Base-by-base conservation (phyloP, 2,329 filamentous ascomycete genomes). In the Zarea fungicola region DNA sequence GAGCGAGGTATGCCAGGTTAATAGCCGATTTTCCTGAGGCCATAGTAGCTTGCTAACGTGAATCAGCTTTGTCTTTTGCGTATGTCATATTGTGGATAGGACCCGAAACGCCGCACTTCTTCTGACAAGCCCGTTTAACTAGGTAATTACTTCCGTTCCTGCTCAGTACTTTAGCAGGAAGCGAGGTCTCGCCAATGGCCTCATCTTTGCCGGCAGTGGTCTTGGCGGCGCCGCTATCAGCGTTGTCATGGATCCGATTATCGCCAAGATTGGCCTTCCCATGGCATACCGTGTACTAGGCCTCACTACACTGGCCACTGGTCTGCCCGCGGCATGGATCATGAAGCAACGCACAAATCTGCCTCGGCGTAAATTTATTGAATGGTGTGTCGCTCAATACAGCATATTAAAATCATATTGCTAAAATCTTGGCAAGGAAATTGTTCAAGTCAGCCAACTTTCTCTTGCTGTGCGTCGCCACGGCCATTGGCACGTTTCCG, bases 401-500 rank as follows among this genome's bases (percentile, higher is more conserved):
- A 4, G 3, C 3, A 6, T 21, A 2, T 6, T 5, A 19, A 14
- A 39, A 21, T 14, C 19, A 10, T 10, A 2, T 37, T 5, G 9
- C 48, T 58, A 21, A 59, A 34, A 23, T 14, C 28, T 19, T 16
- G 42, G 6, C 35, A 74, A 75, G 73, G 75, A 63, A 64, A 25
- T 64, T 82, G 3, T 80, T 83, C 59, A 70, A 70, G 25, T 70
- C 78, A 48, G 49, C 70, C 19, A 70, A 68, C 9, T 83, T 83
- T 59, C 54, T 67, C 6, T 60, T 75, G 3, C 60, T 84, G 22
- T 82, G 83, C 56, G 55, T 76, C 4, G 72, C 73, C 5, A 75
- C 77, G 1, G 75, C 71, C 0, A 68, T 83, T 9, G 79, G 70
- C 1, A 81, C 77, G 2, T 84, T 84, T 53, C 75, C 80, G 0